Evolutionary conservation across 345 rosid genomes (phyloP).

Genomic region (Mangifera indica): DNA sequence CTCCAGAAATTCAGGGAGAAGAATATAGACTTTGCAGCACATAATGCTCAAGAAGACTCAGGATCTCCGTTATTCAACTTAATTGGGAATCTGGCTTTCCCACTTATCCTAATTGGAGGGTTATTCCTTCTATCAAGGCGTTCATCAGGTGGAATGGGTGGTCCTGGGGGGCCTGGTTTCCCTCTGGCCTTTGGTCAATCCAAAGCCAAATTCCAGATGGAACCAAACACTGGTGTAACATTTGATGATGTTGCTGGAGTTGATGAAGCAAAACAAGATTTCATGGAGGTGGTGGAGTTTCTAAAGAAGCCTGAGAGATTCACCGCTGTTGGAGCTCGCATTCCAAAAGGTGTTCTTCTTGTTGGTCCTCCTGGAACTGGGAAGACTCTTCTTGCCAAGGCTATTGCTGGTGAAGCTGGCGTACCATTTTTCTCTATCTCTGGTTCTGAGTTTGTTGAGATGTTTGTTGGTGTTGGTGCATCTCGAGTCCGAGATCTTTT

Average conservation of each 20-base stretch:
- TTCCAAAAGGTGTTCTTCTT: slow-evolving; percentile 96
- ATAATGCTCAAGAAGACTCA: slow-evolving; percentile 96
- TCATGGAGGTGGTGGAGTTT: slow-evolving; percentile 99
- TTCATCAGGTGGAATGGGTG: slow-evolving; percentile 97
- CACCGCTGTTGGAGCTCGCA: slow-evolving; percentile 93
- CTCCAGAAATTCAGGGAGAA: slow-evolving; percentile 94
- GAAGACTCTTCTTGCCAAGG: slow-evolving; percentile 97
- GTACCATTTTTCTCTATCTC: slow-evolving; percentile 95
- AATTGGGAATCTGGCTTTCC: slow-evolving; percentile 93
- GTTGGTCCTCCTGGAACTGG: slow-evolving; percentile 99
- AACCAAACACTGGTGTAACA: slow-evolving; percentile 95
- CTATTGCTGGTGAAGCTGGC: slow-evolving; percentile 99
- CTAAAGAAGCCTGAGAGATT: slow-evolving; percentile 97
- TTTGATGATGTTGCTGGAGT: slow-evolving; percentile 99
- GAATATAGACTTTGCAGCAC: slow-evolving; percentile 95
- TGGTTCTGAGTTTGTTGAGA: slow-evolving; percentile 98
- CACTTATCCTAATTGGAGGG: slow-evolving; percentile 88
- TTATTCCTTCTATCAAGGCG: slow-evolving; percentile 91
- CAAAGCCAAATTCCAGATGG: slow-evolving; percentile 98
- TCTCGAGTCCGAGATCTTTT: slow-evolving; percentile 94
- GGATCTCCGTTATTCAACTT: slow-evolving; percentile 81
- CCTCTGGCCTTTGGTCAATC: slow-evolving; percentile 93
- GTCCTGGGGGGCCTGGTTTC: slow-evolving; percentile 95
- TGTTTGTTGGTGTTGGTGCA: slow-evolving; percentile 99
- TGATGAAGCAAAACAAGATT: slow-evolving; percentile 98